These are phyloP conservation scores for Eutrema heterophyllum DNA, from an alignment of 345 rosid genomes.

Conservation along the genomic window DNA sequence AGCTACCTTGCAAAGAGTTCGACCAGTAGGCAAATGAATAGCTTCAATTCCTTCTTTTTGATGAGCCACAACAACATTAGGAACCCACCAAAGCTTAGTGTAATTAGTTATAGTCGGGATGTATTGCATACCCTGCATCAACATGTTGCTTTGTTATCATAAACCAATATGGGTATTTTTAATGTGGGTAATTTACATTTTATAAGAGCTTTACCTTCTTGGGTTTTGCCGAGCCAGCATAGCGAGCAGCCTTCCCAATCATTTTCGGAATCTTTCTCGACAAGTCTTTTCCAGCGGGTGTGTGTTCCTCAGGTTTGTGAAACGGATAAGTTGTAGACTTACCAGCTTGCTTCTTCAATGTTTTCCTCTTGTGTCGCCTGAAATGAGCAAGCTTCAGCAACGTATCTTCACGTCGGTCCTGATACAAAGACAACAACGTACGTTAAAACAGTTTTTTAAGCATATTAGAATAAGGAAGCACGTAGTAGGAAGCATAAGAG, in stretches of 20 bases:
- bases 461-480: conserved; percentile 7
- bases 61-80: conserved; percentile 96
- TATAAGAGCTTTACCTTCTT: conserved; percentile 59
- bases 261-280: conserved; percentile 77
- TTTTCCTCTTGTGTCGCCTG: conserved; percentile 86
- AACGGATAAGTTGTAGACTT: conserved; percentile 64
- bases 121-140: conserved; percentile 59
- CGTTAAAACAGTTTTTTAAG: conserved; percentile 7
- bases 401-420: conserved; percentile 99
- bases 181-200: background rate
- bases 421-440: conserved; percentile 33
- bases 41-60: conserved; percentile 98
- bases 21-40: conserved; percentile 90
- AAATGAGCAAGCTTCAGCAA: conserved; percentile 73
- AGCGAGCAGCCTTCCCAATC: conserved; percentile 80
- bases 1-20: conserved; percentile 85
- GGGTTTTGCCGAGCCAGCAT: conserved; percentile 79
- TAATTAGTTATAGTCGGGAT: conserved; percentile 92
- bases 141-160: conserved; percentile 12
- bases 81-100: conserved; percentile 98
- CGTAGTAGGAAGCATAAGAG: conserved; percentile 7
- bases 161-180: background rate
- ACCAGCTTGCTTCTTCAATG: conserved; percentile 63
- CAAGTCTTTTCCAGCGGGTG: conserved; percentile 89
- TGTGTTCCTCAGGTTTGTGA: conserved; percentile 92